Conservation (phyloP, 176 grass and related monocot genomes). For the Tuctoria greenei region DNA sequence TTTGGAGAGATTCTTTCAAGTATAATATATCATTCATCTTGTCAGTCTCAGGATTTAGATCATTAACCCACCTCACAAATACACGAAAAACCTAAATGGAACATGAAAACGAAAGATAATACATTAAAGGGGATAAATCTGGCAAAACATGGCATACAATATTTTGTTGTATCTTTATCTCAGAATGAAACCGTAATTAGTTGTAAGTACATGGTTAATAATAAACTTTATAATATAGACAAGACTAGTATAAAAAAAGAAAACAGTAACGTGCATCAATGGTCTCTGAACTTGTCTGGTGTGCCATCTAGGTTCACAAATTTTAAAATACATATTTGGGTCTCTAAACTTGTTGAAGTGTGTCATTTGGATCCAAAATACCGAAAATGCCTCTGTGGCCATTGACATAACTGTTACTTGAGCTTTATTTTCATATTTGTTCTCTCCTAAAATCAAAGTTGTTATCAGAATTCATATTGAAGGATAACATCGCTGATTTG, state of each 20-base stretch:
- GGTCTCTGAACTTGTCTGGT: no score
- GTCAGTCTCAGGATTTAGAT: slow-evolving; percentile 48
- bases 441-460: no score
- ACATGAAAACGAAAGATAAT: neutral
- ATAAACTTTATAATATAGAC: neutral
- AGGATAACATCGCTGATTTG: no score
- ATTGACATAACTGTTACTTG: no score
- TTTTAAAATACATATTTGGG: no score
- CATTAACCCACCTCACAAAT: slow-evolving; percentile 78
- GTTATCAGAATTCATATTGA: no score
- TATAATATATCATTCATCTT: slow-evolving; percentile 55
- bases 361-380: no score
- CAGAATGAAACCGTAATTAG: slow-evolving; percentile 18
- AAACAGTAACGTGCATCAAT: no score
- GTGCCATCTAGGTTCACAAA: no score
- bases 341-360: no score
- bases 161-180: neutral
- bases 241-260: neutral
- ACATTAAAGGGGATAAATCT: slow-evolving; percentile 15
- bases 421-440: no score
- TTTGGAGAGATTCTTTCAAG: slow-evolving; percentile 79
- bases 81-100: slow-evolving; percentile 68
- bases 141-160: neutral
- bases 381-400: no score
- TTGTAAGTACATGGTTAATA: neutral